Percentiles rank a stretch among this genome's conserved stretches.
Evolutionary conservation across 192 early-diverging fungal species (phyloP).

Genomic region (Phycomyces blakesleeanus): DNA sequence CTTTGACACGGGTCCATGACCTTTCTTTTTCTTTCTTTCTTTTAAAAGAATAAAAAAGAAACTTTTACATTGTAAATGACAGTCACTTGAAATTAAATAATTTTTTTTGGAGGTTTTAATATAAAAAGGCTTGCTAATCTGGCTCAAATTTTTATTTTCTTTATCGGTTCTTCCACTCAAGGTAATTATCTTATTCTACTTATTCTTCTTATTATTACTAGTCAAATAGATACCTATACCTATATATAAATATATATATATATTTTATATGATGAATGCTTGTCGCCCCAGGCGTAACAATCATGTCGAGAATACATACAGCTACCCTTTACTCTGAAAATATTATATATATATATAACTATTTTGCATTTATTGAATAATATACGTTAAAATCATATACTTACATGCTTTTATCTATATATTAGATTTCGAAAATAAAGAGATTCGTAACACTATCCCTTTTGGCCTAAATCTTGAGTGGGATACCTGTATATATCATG

Average conservation of each 20-base stretch:
- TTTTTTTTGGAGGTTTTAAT: neutral
- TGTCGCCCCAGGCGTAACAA: conserved; percentile 23
- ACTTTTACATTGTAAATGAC: too few relatives aligned
- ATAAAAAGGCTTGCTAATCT: neutral
- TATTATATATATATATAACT: neutral
- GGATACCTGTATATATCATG: too few relatives aligned
- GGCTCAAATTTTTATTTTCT: neutral
- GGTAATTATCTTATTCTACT: neutral
- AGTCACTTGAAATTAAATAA: too few relatives aligned
- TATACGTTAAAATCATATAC: too few relatives aligned
- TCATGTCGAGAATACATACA: conserved; percentile 18
- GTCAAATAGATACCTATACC: too few relatives aligned
- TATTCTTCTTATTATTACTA: too few relatives aligned
- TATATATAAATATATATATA: too few relatives aligned
- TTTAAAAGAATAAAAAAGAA: too few relatives aligned
- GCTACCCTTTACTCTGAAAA: conserved; percentile 5
- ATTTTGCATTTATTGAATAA: neutral
- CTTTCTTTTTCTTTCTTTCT: neutral
- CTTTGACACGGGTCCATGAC: neutral
- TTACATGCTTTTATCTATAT: too few relatives aligned
- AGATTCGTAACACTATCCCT: too few relatives aligned
- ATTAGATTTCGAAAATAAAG: too few relatives aligned
- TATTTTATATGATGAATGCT: conserved; percentile 20
- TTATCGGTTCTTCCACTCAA: neutral
- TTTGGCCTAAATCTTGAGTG: too few relatives aligned